Conservation (phyloP, 768 basidiomycete genomes). For the Tricholoma matsutake region DNA sequence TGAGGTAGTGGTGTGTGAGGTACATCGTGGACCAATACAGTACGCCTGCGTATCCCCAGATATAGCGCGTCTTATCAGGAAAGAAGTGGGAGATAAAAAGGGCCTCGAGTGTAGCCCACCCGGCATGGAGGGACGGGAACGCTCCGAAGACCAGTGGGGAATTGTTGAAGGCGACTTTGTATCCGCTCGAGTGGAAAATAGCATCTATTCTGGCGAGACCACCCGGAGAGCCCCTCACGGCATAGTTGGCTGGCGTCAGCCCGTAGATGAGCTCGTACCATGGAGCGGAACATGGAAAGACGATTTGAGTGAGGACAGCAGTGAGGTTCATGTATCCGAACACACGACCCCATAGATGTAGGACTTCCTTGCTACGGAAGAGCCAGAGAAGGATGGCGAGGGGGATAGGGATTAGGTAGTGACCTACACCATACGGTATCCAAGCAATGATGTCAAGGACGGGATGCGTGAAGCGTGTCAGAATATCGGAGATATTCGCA, state of each 20-base stretch:
- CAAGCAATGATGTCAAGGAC: conserved; percentile 91
- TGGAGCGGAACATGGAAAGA: conserved; percentile 91
- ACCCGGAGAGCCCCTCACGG: conserved; percentile 88
- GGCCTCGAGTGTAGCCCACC: conserved; percentile 86
- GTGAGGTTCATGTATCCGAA: conserved; percentile 93
- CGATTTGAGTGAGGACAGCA: conserved; percentile 85
- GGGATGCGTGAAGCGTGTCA: conserved; percentile 92
- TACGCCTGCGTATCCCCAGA: conserved; percentile 80
- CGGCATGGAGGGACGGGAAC: conserved; percentile 92
- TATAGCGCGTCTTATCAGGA: conserved; percentile 61
- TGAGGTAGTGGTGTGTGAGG: conserved; percentile 96
- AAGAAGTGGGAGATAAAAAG: conserved; percentile 96
- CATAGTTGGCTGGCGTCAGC: conserved; percentile 90
- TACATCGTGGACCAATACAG: conserved; percentile 99
- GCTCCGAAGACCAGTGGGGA: conserved; percentile 96
- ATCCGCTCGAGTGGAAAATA: conserved; percentile 72
- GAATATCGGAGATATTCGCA: conserved; percentile 95
- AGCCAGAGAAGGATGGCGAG: conserved; percentile 87
- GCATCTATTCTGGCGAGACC: conserved; percentile 91
- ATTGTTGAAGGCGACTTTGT: conserved; percentile 77
- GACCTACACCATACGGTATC: conserved; percentile 94
- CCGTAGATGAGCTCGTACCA: conserved; percentile 99
- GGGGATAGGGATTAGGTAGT: conserved; percentile 85
- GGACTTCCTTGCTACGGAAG: conserved; percentile 75
- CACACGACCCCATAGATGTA: conserved; percentile 80